A percentile compares a stretch with the other conserved stretches of the same genome.
phyloP scores from a whole-genome alignment of 1,284 basidiomycete genomes.

The Peniophora sp. region DNA sequence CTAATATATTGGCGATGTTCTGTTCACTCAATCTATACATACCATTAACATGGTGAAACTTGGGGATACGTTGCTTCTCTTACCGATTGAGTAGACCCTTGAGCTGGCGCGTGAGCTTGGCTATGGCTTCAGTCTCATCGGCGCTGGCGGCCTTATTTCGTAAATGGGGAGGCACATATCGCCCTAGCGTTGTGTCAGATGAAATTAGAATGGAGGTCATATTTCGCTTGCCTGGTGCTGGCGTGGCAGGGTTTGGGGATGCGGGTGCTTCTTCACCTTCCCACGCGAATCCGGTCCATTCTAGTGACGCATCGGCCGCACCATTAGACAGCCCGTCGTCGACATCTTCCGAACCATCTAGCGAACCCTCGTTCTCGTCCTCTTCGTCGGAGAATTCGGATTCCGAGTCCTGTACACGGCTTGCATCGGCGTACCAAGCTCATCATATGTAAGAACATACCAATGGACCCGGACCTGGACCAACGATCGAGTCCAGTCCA shows the following conservation, averaged over 20 bases:
- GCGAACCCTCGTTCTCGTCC: constrained; percentile 15
- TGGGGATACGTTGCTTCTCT: not conserved
- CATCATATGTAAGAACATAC: no score
- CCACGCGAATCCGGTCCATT: constrained; percentile 18
- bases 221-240: no score
- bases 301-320: constrained; percentile 12
- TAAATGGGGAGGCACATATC: constrained; percentile 62
- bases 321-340: constrained; percentile 11
- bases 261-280: no score
- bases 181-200: constrained; percentile 32
- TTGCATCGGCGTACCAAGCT: no score
- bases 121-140: constrained; percentile 39
- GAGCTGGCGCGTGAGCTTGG: constrained; percentile 70
- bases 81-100: constrained; percentile 89
- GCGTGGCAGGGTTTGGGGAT: no score
- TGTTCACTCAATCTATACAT: constrained; percentile 75
- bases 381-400: constrained; percentile 14
- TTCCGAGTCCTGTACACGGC: constrained; percentile 10
- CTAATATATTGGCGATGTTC: constrained; percentile 79
- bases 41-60: not conserved
- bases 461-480: constrained; percentile 23
- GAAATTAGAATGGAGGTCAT: no score
- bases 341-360: constrained; percentile 20
- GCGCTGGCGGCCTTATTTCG: constrained; percentile 30
- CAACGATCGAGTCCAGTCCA: constrained; percentile 47